These are phyloP conservation scores for Ustilago xerochloae DNA, from an alignment of 1,284 basidiomycete species.

Conservation along the genomic window DNA sequence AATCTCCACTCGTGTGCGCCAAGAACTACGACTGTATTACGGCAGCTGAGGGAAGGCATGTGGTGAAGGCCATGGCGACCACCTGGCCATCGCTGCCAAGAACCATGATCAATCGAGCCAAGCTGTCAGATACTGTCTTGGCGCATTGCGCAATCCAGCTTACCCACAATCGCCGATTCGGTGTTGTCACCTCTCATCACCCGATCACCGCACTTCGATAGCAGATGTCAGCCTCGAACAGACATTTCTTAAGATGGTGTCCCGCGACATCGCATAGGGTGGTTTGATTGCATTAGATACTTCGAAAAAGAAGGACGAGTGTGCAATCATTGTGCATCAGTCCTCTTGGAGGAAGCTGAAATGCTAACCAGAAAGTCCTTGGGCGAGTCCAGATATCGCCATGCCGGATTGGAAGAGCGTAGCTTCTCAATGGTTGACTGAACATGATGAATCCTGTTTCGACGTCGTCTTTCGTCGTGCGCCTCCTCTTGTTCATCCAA, in stretches of 20 bases:
- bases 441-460: slow-evolving; percentile 20
- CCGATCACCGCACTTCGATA: too few relatives aligned
- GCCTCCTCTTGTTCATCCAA: slow-evolving; percentile 30
- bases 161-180: neutral
- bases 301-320: too few relatives aligned
- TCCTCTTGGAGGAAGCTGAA: slow-evolving; percentile 3
- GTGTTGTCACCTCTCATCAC: slow-evolving; percentile 1
- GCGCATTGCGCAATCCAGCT: neutral
- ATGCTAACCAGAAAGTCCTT: slow-evolving; percentile 39
- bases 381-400: slow-evolving; percentile 33
- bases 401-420: slow-evolving; percentile 24
- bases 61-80: too few relatives aligned
- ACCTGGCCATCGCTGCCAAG: neutral
- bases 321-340: neutral
- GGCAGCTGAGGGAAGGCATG: too few relatives aligned
- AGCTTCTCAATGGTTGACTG: slow-evolving; percentile 29
- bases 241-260: too few relatives aligned
- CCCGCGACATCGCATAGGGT: too few relatives aligned
- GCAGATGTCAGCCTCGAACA: too few relatives aligned
- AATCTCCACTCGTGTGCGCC: too few relatives aligned
- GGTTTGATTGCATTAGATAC: too few relatives aligned
- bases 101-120: neutral
- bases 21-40: too few relatives aligned
- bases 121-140: neutral
- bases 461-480: slow-evolving; percentile 17